phyloP scores from a whole-genome alignment of 169 alveolate species.

The Amoebophrya sp. region DNA sequence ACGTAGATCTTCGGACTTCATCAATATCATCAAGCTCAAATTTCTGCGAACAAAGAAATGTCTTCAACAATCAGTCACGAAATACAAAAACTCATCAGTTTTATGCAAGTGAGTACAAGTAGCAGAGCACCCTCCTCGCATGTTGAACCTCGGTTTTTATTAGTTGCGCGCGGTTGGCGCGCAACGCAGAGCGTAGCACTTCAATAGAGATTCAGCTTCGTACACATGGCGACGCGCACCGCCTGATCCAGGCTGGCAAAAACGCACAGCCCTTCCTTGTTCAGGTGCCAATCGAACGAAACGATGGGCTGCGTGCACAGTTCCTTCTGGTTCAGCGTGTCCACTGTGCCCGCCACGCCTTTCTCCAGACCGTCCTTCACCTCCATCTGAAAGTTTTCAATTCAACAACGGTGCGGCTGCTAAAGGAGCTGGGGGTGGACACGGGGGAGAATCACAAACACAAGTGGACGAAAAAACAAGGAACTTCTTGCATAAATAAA shows the following conservation, averaged over 20 bases:
- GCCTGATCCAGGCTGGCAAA: slow-evolving; percentile 75
- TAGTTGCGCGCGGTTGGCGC: too few relatives aligned
- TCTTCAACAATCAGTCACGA: too few relatives aligned
- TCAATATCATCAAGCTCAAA: too few relatives aligned
- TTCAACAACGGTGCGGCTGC: not conserved
- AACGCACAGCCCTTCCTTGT: slow-evolving; percentile 49
- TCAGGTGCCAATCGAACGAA: slow-evolving; percentile 37
- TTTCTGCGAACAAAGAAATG: too few relatives aligned
- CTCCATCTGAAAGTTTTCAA: not conserved
- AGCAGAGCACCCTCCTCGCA: too few relatives aligned
- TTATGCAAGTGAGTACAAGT: too few relatives aligned
- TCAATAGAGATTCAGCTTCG: slow-evolving; percentile 33
- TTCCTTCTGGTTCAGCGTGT: slow-evolving; percentile 64
- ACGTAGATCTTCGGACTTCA: too few relatives aligned
- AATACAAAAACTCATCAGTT: too few relatives aligned
- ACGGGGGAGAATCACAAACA: not conserved
- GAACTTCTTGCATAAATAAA: not conserved
- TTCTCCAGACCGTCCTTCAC: slow-evolving; percentile 33
- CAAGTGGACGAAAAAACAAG: not conserved
- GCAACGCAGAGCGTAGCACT: too few relatives aligned
- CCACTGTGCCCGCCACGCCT: slow-evolving; percentile 75
- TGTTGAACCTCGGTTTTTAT: too few relatives aligned
- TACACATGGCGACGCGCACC: slow-evolving; percentile 52
- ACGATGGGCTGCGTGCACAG: slow-evolving; percentile 78
- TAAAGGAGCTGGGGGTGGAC: not conserved